A percentile compares a stretch with the other conserved stretches of the same genome.
Conservation (phyloP, 2,329 filamentous ascomycete genomes). For the Aureobasidium sp. region DNA sequence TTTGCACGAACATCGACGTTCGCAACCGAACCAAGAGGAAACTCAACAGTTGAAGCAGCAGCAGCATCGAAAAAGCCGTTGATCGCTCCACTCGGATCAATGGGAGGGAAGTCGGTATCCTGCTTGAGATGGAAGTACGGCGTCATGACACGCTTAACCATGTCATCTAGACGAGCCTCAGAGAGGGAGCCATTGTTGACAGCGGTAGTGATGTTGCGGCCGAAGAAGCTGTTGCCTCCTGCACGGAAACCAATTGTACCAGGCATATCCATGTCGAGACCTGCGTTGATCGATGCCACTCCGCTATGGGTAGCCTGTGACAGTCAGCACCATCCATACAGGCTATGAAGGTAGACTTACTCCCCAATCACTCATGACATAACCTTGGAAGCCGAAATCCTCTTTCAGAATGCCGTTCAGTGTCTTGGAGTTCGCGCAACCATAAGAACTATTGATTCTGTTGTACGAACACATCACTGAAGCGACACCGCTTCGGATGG, state of each 20-base stretch:
- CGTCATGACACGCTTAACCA: conserved; percentile 38
- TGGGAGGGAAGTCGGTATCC: conserved; percentile 31
- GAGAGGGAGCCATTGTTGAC: conserved; percentile 34
- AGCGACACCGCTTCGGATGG: conserved; percentile 58
- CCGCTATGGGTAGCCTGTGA: conserved; percentile 37
- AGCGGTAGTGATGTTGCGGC: conserved; percentile 29
- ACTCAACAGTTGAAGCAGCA: neutral
- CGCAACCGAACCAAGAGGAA: conserved; percentile 12
- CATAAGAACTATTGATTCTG: conserved; percentile 43
- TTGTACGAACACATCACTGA: conserved; percentile 75
- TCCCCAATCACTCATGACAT: conserved; percentile 66
- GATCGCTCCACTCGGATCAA: conserved; percentile 26
- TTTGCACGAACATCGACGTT: conserved; percentile 30
- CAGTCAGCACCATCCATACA: neutral
- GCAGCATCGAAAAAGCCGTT: conserved; percentile 19
- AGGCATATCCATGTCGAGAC: conserved; percentile 42
- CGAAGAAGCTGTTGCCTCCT: conserved; percentile 24
- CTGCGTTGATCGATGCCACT: conserved; percentile 35
- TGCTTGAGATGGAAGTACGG: conserved; percentile 38
- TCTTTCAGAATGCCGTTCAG: conserved; percentile 75
- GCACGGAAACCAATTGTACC: conserved; percentile 21
- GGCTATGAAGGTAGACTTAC: conserved; percentile 20
- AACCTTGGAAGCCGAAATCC: conserved; percentile 72
- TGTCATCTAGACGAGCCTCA: conserved; percentile 36
- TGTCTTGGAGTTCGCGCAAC: conserved; percentile 65